Evolutionary conservation across 768 basidiomycete genomes (phyloP).

Genomic region (Boletales sp.): DNA sequence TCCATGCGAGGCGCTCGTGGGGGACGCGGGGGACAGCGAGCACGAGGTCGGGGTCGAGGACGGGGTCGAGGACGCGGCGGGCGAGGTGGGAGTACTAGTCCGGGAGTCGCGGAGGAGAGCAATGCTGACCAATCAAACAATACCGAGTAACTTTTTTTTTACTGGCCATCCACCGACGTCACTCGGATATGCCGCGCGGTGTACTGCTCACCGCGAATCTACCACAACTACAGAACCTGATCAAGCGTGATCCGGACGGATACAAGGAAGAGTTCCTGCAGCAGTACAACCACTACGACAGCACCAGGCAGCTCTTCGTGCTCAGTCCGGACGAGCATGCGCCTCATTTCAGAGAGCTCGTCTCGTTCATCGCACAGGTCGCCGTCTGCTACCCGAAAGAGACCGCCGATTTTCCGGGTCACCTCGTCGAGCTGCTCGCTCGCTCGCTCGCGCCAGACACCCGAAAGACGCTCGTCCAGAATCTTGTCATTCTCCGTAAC

Average conservation of each 20-base stretch:
- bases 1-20: constrained; percentile 28
- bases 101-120: too few relatives aligned
- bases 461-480: constrained; percentile 81
- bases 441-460: constrained; percentile 74
- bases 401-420: constrained; percentile 80
- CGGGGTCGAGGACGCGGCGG: constrained; percentile 35
- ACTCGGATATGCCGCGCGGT: too few relatives aligned
- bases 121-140: neutral
- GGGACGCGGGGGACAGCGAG: constrained; percentile 27
- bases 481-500: constrained; percentile 89
- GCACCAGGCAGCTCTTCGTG: constrained; percentile 79
- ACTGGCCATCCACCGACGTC: too few relatives aligned
- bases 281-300: constrained; percentile 95
- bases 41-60: constrained; percentile 36
- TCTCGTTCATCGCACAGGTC: constrained; percentile 89
- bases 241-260: constrained; percentile 86
- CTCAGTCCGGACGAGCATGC: constrained; percentile 83
- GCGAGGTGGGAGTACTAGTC: neutral
- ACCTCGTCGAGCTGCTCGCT: constrained; percentile 77
- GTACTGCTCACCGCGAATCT: constrained; percentile 71
- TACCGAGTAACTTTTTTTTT: too few relatives aligned
- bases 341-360: constrained; percentile 79
- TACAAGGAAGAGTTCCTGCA: constrained; percentile 96
- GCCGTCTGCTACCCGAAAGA: constrained; percentile 80
- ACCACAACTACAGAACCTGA: constrained; percentile 93